phyloP scores from a whole-genome alignment of 805 yeast genomes.

The Lachancea fermentati region DNA sequence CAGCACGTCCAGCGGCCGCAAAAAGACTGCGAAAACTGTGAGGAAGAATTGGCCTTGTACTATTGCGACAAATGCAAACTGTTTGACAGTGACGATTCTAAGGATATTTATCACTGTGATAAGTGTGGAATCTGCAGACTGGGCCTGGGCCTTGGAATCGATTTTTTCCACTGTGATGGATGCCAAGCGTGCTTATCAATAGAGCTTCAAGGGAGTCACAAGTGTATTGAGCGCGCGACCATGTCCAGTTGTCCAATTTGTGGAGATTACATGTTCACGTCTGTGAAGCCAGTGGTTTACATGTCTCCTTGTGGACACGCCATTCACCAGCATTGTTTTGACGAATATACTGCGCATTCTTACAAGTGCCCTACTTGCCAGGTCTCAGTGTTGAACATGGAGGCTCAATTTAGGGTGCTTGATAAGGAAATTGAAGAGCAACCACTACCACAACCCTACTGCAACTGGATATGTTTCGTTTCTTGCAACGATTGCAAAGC shows the following conservation, averaged over 20 bases:
- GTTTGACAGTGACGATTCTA: slow-evolving; percentile 74
- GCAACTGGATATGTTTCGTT: slow-evolving; percentile 66
- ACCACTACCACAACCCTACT: slow-evolving; percentile 75
- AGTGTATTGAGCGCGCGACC: slow-evolving; percentile 80
- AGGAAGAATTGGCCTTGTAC: slow-evolving; percentile 61
- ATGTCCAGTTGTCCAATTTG: slow-evolving; percentile 92
- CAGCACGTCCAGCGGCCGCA: slow-evolving; percentile 67
- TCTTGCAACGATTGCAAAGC: slow-evolving; percentile 87
- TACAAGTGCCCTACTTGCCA: slow-evolving; percentile 92
- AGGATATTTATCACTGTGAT: slow-evolving; percentile 86
- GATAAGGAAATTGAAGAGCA: slow-evolving; percentile 77
- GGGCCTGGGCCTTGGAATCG: slow-evolving; percentile 83
- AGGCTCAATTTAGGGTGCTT: slow-evolving; percentile 76
- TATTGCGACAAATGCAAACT: slow-evolving; percentile 74
- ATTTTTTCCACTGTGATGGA: slow-evolving; percentile 84
- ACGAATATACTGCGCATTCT: slow-evolving; percentile 72
- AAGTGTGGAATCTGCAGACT: slow-evolving; percentile 90
- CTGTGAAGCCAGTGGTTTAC: slow-evolving; percentile 76
- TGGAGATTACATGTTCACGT: slow-evolving; percentile 82
- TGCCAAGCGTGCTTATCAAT: slow-evolving; percentile 87
- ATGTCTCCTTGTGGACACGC: slow-evolving; percentile 91
- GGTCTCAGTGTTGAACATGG: slow-evolving; percentile 79
- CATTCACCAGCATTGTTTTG: slow-evolving; percentile 80
- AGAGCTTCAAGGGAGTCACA: slow-evolving; percentile 69
- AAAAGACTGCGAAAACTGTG: slow-evolving; percentile 65